phyloP scores from a whole-genome alignment of 352 stramenopile genomes.

The Globisporangium carolinianum region DNA sequence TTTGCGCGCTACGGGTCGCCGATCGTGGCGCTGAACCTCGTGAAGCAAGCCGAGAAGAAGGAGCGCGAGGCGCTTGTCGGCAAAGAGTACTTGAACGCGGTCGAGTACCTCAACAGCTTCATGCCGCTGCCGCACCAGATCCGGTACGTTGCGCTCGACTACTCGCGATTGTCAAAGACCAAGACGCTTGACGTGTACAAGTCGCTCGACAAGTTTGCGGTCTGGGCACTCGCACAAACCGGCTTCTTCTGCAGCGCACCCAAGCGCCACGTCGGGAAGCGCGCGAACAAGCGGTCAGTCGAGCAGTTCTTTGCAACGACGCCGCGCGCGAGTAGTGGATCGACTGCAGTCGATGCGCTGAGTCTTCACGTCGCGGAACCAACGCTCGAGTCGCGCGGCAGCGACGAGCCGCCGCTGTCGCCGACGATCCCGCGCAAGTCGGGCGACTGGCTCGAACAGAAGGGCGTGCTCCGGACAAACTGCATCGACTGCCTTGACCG shows the following conservation, averaged over 20 bases:
- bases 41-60: conserved; percentile 97
- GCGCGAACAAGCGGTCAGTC: conserved; percentile 49
- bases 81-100: conserved; percentile 95
- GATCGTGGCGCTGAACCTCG: conserved; percentile 97
- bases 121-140: conserved; percentile 91
- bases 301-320: conserved; percentile 32
- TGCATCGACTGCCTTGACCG: conserved; percentile 96
- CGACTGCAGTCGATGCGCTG: too few relatives aligned
- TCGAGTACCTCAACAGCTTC: conserved; percentile 98
- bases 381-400: background rate
- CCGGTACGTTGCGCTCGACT: conserved; percentile 96
- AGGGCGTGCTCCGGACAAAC: conserved; percentile 97
- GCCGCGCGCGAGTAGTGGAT: conserved; percentile 1
- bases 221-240: conserved; percentile 95
- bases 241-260: conserved; percentile 95
- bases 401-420: conserved; percentile 26
- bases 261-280: conserved; percentile 64
- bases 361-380: background rate
- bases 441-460: conserved; percentile 92
- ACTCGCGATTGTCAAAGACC: conserved; percentile 92
- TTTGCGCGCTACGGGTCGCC: conserved; percentile 95
- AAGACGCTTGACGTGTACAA: conserved; percentile 92
- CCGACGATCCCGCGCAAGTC: conserved; percentile 74
- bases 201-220: conserved; percentile 92
- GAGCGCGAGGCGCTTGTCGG: conserved; percentile 97